These are phyloP conservation scores for Knufia fluminis DNA, from an alignment of 2,329 filamentous ascomycete species.

Conservation along the genomic window DNA sequence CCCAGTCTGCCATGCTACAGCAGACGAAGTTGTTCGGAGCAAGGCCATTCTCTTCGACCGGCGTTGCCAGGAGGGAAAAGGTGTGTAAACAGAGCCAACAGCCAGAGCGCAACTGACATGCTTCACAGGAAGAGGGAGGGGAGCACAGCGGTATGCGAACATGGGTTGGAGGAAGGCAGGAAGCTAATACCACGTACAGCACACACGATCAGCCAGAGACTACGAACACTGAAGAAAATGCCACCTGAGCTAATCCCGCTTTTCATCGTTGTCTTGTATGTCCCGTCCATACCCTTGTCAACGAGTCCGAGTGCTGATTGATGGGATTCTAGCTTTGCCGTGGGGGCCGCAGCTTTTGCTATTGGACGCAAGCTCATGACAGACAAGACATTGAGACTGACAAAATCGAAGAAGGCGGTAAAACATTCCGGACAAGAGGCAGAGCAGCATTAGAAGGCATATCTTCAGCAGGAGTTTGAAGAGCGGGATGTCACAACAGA, in stretches of 20 bases:
- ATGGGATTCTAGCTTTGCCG: slow-evolving; percentile 45
- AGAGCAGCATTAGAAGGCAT: neutral
- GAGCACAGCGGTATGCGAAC: slow-evolving; percentile 49
- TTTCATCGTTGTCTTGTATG: slow-evolving; percentile 79
- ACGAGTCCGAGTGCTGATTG: neutral
- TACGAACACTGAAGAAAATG: slow-evolving; percentile 80
- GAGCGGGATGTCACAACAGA: neutral
- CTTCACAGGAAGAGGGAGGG: slow-evolving; percentile 55
- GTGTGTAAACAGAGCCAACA: slow-evolving; percentile 9
- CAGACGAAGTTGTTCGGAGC: slow-evolving; percentile 19
- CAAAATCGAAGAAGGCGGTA: slow-evolving; percentile 4
- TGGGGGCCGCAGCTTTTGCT: slow-evolving; percentile 75
- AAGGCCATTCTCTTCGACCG: slow-evolving; percentile 20
- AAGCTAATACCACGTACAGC: slow-evolving; percentile 45
- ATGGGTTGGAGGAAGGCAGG: neutral
- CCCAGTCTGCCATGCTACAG: slow-evolving; percentile 12
- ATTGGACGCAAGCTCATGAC: slow-evolving; percentile 69
- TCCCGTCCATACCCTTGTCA: slow-evolving; percentile 12
- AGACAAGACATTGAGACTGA: slow-evolving; percentile 86
- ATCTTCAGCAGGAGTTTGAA: neutral
- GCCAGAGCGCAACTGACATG: neutral
- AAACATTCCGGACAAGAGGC: neutral
- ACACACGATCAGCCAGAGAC: slow-evolving; percentile 92
- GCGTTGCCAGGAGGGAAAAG: slow-evolving; percentile 19
- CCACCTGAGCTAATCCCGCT: slow-evolving; percentile 91